Evolutionary conservation across 1,284 basidiomycete species (phyloP), one percentile per base, ranked within the genome.

Genomic region (Pholiota adiposa): DNA sequence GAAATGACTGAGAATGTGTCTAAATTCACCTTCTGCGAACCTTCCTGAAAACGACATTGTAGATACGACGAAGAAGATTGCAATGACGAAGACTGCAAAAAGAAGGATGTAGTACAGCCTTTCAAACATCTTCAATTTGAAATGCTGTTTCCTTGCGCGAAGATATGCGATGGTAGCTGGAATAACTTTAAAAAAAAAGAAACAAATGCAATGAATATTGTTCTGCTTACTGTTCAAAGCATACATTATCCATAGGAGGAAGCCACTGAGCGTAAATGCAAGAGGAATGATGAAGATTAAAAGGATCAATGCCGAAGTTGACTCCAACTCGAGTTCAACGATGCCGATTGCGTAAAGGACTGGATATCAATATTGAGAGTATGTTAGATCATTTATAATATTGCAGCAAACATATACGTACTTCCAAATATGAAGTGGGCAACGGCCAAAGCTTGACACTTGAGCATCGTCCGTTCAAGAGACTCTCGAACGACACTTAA

Each of bases 161-260:
- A 98, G 85, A 72, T 97, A 92, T 6, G 84, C 76, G 71, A 97
- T 96, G 0, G 96, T 97, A 25, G 87, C 92, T 94, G 67, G 6
- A 54, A 48, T 38, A 19, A 43, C 31, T 23, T 34, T 8, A 44
- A 6, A 49, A 6, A 49, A 23, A 14, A 12, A 33, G n/a, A n/a
- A 21, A 33, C 18, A 14, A 21, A 27, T n/a, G 29, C 4, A 51
- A 23, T 21, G n/a, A 12, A 33, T 7, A 21, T 14, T 48, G 14
- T n/a, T 7, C 7, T 7, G 73, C 80, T 33, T 65, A 92, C 92
- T 88, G 68, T 94, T 94, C 56, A 96, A 78, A n/a, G 90, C 85
- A 72, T 94, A 89, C 75, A 96, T 87, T 60, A 96, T 98, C 97
- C 97, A 98, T 69, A 97, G 84, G 44, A 98, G 83, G 82, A 98